Evolutionary conservation across 139 green algal species (phyloP).

Genomic region (Closterium sp.): DNA sequence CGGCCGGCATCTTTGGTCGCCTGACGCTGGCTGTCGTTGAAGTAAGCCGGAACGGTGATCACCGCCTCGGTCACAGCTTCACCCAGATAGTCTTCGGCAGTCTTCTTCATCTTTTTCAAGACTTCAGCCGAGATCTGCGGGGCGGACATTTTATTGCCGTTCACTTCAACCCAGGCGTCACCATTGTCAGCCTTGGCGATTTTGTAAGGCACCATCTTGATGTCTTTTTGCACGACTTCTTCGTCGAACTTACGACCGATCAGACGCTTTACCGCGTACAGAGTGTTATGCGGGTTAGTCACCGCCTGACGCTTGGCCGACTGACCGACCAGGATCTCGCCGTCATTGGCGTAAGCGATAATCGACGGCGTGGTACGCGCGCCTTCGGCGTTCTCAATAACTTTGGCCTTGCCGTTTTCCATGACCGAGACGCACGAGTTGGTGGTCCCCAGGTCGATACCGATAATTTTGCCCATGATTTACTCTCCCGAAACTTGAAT

Average conservation of each 20-base stretch:
- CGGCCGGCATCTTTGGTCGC: constrained; percentile 76
- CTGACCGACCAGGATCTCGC: neutral
- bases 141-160: constrained; percentile 84
- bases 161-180: constrained; percentile 94
- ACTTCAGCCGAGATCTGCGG: constrained; percentile 87
- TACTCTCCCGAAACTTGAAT: too few species aligned
- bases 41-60: constrained; percentile 97
- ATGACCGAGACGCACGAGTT: neutral
- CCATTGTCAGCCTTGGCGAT: constrained; percentile 83
- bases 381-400: neutral
- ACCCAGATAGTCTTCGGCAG: constrained; percentile 91
- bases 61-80: constrained; percentile 82
- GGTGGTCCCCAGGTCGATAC: too few species aligned
- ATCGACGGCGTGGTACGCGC: neutral
- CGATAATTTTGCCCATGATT: too few species aligned
- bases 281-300: constrained; percentile 71
- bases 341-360: neutral
- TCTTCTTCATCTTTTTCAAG: constrained; percentile 97
- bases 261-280: constrained; percentile 95
- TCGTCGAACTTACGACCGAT: constrained; percentile 86
- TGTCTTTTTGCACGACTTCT: constrained; percentile 89
- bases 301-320: neutral
- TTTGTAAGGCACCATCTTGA: constrained; percentile 96
- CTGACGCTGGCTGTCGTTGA: constrained; percentile 98
- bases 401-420: neutral